phyloP scores from a whole-genome alignment of 139 green algal species.

The Edaphochlamys debaryana region DNA sequence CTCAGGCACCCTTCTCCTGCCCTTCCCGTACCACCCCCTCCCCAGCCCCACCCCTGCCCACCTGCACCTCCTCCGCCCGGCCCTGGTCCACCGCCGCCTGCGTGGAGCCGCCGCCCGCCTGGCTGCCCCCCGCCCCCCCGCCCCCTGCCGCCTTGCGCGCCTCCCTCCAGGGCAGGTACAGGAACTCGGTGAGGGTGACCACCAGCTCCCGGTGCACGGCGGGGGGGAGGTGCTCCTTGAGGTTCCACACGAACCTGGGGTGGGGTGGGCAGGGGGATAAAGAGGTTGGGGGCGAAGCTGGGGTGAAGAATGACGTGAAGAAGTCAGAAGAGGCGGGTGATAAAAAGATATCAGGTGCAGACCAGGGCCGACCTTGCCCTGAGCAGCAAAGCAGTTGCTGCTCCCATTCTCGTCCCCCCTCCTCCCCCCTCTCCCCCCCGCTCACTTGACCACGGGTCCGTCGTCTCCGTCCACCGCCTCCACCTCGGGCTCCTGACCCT shows the following conservation, averaged over 20 bases:
- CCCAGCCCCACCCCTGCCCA: too few species aligned
- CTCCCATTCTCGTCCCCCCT: background rate
- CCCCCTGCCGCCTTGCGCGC: slow-evolving; percentile 28
- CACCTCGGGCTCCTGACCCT: slow-evolving; percentile 6
- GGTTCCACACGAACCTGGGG: slow-evolving; percentile 64
- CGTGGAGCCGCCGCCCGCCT: slow-evolving; percentile 14
- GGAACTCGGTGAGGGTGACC: slow-evolving; percentile 83
- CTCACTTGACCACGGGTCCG: slow-evolving; percentile 34
- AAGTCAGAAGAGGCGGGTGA: background rate
- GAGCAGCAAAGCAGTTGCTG: too few species aligned
- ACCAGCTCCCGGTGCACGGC: slow-evolving; percentile 74
- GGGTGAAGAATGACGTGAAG: background rate
- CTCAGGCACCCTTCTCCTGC: too few species aligned
- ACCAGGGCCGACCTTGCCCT: too few species aligned
- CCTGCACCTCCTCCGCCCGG: slow-evolving; percentile 70
- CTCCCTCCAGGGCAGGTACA: slow-evolving; percentile 88
- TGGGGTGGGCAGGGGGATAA: background rate
- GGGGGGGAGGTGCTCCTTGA: slow-evolving; percentile 80
- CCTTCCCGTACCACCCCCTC: too few species aligned
- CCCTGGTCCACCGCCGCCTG: slow-evolving; percentile 35
- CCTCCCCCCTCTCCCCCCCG: background rate
- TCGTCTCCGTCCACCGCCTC: slow-evolving; percentile 12
- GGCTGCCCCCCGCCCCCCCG: background rate
- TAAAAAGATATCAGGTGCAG: too few species aligned
- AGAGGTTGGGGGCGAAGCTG: background rate